A percentile compares a stretch with the other conserved stretches of the same genome.
phyloP scores from a whole-genome alignment of 2,329 filamentous ascomycete genomes.

The Colletotrichum eleusines region DNA sequence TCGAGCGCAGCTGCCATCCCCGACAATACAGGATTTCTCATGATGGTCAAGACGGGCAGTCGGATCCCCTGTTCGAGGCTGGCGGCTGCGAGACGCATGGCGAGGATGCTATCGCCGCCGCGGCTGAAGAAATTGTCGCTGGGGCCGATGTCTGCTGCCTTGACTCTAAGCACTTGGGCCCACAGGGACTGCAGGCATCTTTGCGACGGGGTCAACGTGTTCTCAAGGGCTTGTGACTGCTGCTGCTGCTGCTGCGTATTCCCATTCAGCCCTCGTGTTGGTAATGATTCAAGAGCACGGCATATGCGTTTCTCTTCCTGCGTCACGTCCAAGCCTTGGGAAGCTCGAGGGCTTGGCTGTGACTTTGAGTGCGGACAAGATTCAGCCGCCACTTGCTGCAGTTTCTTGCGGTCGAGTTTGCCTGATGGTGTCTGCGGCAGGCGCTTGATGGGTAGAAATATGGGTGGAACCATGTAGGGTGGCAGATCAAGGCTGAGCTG shows the following conservation, averaged over 20 bases:
- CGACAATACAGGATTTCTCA: neutral
- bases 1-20: too few species aligned
- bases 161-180: neutral
- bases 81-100: neutral
- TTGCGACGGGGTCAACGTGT: neutral
- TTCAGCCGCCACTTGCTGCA: neutral
- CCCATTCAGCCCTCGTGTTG: too few species aligned
- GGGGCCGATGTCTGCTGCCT: neutral
- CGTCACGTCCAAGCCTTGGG: neutral
- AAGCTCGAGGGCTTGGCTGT: too few species aligned
- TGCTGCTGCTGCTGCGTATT: neutral
- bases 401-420: neutral
- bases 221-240: neutral
- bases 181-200: neutral
- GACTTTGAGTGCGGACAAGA: too few species aligned
- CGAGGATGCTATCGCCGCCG: conserved; percentile 3
- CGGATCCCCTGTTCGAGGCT: neutral
- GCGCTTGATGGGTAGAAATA: neutral
- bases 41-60: neutral
- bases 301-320: too few species aligned
- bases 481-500: conserved; percentile 1
- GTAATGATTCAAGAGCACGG: too few species aligned
- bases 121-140: neutral
- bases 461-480: neutral
- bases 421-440: conserved; percentile 3